Base-by-base conservation (phyloP, 306 rosid genomes). In the Calophaca sinica region DNA sequence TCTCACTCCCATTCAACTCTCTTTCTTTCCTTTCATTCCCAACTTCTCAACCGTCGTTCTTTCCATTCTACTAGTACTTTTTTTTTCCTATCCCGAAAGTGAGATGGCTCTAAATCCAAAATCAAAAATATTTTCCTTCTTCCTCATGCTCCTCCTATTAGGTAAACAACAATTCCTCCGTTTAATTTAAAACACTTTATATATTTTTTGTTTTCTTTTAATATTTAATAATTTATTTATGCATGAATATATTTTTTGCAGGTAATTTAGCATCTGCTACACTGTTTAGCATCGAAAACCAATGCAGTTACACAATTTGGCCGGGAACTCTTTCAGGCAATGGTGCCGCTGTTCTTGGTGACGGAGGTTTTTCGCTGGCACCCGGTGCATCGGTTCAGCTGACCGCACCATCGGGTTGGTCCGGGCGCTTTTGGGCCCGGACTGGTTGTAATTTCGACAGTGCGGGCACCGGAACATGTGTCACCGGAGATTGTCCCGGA, bases 361-460 rank as follows among this genome's bases (percentile, higher is more conserved):
- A 62, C 1, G 96, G 92, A 0, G 96, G 97, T 11, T 86, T 91
- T 9, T 7, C 76, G 8, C 64, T 94, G 28, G n/a, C 55, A 0
- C 86, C 96, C 0, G 96, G 90, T 0, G 55, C 79, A 0, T 70
- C 87, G 0, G 28, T 70, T 6, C 73, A 81, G 5, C 66, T 94
- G 57, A 82, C 82, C 0, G 96, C 93, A 2, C 93, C 91, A 1
- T 32, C 77, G 0, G 97, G 98, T 0, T 94, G 97, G 98, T 94
- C 98, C 0, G 98, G 98, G 3, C 80, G 98, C 9, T 81, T 91
- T 59, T 94, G 98, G 98, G 98, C 62, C 9, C 45, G 98, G 28
- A 94, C 98, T 3, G 85, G 86, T 7, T 91, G 97, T 80, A 68
- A 62, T 42, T 93, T 91, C 15, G 94, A 91, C 12, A 20, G 20